These are phyloP conservation scores for Ulmus americana DNA, from an alignment of 331 rosid species.

Conservation along the genomic window DNA sequence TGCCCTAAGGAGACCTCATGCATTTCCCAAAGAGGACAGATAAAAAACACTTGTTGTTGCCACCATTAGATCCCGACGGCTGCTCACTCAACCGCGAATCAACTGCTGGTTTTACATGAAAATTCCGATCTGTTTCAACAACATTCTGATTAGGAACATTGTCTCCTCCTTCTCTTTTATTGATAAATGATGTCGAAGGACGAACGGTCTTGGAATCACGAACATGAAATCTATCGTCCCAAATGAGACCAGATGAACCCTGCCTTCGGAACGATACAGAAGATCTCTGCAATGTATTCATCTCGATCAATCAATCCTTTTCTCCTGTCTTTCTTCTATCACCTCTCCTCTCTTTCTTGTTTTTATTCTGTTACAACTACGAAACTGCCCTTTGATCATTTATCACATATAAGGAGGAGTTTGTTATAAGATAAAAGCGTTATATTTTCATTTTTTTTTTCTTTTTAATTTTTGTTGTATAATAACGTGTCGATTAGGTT, in stretches of 20 bases:
- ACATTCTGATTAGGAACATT: background rate
- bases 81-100: conserved; percentile 11
- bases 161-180: conserved; percentile 11
- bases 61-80: conserved; percentile 14
- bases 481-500: too few relatives aligned
- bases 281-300: conserved; percentile 61
- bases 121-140: background rate
- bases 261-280: conserved; percentile 60
- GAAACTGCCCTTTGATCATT: background rate
- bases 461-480: too few relatives aligned
- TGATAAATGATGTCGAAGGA: background rate
- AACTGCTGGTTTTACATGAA: conserved; percentile 3
- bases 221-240: conserved; percentile 35
- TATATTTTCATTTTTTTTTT: background rate
- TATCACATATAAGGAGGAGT: background rate
- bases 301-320: conserved; percentile 1
- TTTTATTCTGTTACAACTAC: conserved; percentile 3
- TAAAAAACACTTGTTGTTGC: conserved; percentile 28
- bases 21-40: conserved; percentile 42
- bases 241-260: conserved; percentile 79
- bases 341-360: background rate
- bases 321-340: background rate
- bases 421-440: background rate
- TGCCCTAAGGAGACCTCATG: conserved; percentile 26
- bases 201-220: conserved; percentile 12